Evolutionary conservation across 768 basidiomycete species (phyloP).

Genomic region (Tephrocybe sp.): DNA sequence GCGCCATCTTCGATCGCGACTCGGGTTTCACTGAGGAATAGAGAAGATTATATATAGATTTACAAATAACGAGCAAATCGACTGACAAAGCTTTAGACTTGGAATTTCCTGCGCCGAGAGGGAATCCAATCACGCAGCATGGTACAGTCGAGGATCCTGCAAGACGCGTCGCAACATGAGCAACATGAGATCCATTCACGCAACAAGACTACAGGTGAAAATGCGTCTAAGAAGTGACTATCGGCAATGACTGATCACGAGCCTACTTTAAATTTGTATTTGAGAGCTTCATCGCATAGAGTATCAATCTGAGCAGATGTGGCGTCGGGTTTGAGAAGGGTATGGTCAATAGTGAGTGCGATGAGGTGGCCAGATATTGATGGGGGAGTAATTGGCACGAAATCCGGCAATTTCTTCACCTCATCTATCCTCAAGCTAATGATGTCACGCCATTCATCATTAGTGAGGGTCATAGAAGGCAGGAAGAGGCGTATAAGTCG

Average conservation of each 20-base stretch:
- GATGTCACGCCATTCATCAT: constrained; percentile 32
- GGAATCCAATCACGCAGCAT: constrained; percentile 53
- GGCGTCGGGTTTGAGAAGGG: constrained; percentile 49
- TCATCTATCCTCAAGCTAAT: constrained; percentile 29
- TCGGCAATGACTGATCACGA: neutral
- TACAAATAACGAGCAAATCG: neutral
- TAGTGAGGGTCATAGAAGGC: constrained; percentile 23
- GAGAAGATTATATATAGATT: neutral
- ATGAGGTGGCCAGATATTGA: constrained; percentile 16
- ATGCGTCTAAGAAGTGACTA: too few species aligned
- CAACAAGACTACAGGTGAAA: constrained; percentile 48
- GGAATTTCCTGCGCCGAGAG: constrained; percentile 45
- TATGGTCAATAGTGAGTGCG: constrained; percentile 46
- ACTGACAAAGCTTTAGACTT: constrained; percentile 46
- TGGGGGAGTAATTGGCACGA: constrained; percentile 1
- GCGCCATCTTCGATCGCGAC: constrained; percentile 48
- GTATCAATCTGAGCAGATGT: constrained; percentile 42
- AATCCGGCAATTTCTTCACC: constrained; percentile 24
- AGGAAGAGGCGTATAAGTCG: too few species aligned
- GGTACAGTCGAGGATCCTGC: constrained; percentile 35
- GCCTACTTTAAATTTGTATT: constrained; percentile 47
- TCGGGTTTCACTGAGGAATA: constrained; percentile 38
- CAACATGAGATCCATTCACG: constrained; percentile 46
- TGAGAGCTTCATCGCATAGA: constrained; percentile 48
- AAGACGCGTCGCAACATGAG: constrained; percentile 40